phyloP scores from a whole-genome alignment of 2,329 filamentous ascomycete genomes.

The Botryotinia globosa region DNA sequence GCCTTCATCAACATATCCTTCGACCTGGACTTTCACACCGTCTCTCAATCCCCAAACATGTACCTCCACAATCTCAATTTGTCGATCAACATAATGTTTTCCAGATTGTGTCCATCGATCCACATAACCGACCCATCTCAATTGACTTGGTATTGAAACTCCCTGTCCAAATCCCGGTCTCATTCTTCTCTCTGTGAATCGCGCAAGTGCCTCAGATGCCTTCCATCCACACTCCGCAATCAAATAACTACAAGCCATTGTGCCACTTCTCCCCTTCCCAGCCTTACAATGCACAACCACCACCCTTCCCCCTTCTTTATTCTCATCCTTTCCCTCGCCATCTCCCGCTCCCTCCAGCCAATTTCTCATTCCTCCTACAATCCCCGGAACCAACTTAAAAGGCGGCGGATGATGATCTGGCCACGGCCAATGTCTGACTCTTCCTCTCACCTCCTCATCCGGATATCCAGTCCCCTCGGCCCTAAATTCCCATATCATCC shows the following conservation, averaged over 20 bases:
- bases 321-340: conserved; percentile 30
- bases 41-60: conserved; percentile 86
- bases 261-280: conserved; percentile 90
- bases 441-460: conserved; percentile 79
- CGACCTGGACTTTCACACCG: conserved; percentile 82
- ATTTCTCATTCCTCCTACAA: conserved; percentile 88
- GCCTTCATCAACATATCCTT: conserved; percentile 85
- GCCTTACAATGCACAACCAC: conserved; percentile 96
- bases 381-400: conserved; percentile 81
- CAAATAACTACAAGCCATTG: conserved; percentile 81
- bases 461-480: conserved; percentile 96
- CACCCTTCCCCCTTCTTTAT: conserved; percentile 52
- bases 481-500: conserved; percentile 97
- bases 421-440: conserved; percentile 90
- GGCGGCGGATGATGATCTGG: conserved; percentile 97
- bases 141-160: conserved; percentile 88
- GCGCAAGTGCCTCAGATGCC: conserved; percentile 58
- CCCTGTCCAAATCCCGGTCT: conserved; percentile 82
- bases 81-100: conserved; percentile 78
- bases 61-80: conserved; percentile 81
- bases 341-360: conserved; percentile 62
- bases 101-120: conserved; percentile 74
- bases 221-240: conserved; percentile 81
- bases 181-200: conserved; percentile 85
- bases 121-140: conserved; percentile 84